Evolutionary conservation across 2,329 filamentous ascomycete genomes (phyloP), one percentile per base, ranked within the genome.

Genomic region (Colletotrichum musicola): DNA sequence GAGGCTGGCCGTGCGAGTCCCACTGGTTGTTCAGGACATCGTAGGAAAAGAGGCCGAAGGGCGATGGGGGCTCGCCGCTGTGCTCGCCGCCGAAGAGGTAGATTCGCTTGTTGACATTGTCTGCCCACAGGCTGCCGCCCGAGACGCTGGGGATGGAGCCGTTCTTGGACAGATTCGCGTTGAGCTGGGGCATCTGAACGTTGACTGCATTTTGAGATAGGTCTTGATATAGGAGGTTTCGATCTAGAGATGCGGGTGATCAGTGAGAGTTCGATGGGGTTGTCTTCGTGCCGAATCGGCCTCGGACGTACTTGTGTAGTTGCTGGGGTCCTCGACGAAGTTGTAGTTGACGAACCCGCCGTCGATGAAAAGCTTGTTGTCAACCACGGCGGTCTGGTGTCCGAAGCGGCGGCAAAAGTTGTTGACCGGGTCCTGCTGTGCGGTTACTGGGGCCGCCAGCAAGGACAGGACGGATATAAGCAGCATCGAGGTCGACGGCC

Each of bases 1-100:
- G 78, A 60, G 78, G 81, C 66, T 76, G 71, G 35, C 75, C 81
- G 64, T 85, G 81, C 6, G 76, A 77, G 53, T 87, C 82, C 89
- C 89, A 91, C 40, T 83, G 78, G 69, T 90, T 79, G 63, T 86
- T 78, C 40, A 89, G 72, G 6, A 85, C 80, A 71, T 91, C 89
- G 77, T 89, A 91, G 5, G 82, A 80, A 77, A 86, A 89, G 30
- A 91, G 82, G 22, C 78, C 78, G 62, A 86, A 85, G 0, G 81
- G 75, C 44, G 81, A 78, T 0, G 87, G 85, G 2, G 80, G 74
- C 30, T 79, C 74, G 1, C 73, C 74, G 66, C 76, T 75, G 72
- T 84, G 87, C 70, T 90, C 86, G 53, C 89, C 89, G 12, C 89
- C 89, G 73, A 86, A 91, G 2, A 89, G 80, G 74, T 89, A 91